A percentile compares a stretch with the other conserved stretches of the same genome.
These are phyloP conservation scores for Plasmodium cynomolgi DNA, from an alignment of 169 alveolate genomes.

Conservation along the genomic window DNA sequence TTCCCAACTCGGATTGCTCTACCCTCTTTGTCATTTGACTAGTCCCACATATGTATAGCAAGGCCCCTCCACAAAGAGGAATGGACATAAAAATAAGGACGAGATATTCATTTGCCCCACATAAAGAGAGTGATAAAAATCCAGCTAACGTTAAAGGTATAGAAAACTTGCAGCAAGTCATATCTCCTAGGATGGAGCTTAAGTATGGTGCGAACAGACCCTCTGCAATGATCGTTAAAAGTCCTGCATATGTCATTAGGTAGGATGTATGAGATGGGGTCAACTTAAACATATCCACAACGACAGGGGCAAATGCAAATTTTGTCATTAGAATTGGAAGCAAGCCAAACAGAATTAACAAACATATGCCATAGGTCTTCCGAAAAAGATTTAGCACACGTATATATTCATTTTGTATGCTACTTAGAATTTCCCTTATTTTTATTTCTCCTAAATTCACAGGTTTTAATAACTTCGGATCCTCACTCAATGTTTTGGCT, in stretches of 20 bases:
- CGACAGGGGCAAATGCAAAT: slow-evolving; percentile 62
- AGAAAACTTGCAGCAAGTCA: slow-evolving; percentile 49
- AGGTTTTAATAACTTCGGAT: slow-evolving; percentile 25
- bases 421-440: slow-evolving; percentile 9
- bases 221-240: slow-evolving; percentile 50
- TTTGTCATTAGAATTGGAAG: slow-evolving; percentile 65
- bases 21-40: slow-evolving; percentile 73
- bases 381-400: slow-evolving; percentile 36
- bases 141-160: slow-evolving; percentile 59
- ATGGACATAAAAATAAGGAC: slow-evolving; percentile 56
- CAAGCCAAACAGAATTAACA: slow-evolving; percentile 49
- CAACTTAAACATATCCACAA: slow-evolving; percentile 63
- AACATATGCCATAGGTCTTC: slow-evolving; percentile 66
- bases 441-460: slow-evolving; percentile 14
- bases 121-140: slow-evolving; percentile 43
- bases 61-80: slow-evolving; percentile 70
- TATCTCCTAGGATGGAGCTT: slow-evolving; percentile 47
- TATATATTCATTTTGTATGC: slow-evolving; percentile 23
- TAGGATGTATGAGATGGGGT: slow-evolving; percentile 71
- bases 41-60: slow-evolving; percentile 68
- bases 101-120: slow-evolving; percentile 51
- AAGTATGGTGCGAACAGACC: slow-evolving; percentile 58
- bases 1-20: slow-evolving; percentile 60
- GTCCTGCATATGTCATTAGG: slow-evolving; percentile 68
- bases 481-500: slow-evolving; percentile 31